Percentiles rank a stretch among this genome's conserved stretches.
Evolutionary conservation across 2,329 filamentous ascomycete genomes (phyloP).

Genomic region (Aaosphaeria arxii): DNA sequence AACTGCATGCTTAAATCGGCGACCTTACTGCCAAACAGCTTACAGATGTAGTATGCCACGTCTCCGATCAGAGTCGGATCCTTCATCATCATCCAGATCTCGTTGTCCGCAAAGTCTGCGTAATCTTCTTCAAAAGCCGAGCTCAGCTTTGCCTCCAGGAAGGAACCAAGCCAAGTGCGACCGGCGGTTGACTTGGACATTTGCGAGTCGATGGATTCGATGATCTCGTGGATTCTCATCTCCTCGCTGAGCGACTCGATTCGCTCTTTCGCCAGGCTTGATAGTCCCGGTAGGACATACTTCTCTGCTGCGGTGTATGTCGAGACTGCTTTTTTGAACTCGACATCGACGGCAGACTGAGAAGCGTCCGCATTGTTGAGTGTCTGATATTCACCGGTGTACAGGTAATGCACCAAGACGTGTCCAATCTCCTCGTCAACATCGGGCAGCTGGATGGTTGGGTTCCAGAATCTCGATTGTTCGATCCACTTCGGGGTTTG

Average conservation of each 20-base stretch:
- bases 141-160: slow-evolving; percentile 8
- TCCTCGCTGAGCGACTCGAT: slow-evolving; percentile 14
- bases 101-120: slow-evolving; percentile 5
- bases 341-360: slow-evolving; percentile 2
- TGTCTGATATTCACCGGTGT: slow-evolving; percentile 18
- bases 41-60: too few species aligned
- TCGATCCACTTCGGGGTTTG: too few species aligned
- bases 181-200: background rate
- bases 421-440: slow-evolving; percentile 21
- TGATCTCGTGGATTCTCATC: too few species aligned
- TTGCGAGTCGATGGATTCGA: too few species aligned
- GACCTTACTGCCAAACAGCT: too few species aligned
- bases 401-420: slow-evolving; percentile 22
- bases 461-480: too few species aligned
- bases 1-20: too few species aligned
- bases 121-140: slow-evolving; percentile 9
- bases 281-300: slow-evolving; percentile 22
- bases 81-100: slow-evolving; percentile 1
- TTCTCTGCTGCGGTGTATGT: slow-evolving; percentile 25
- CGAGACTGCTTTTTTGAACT: slow-evolving; percentile 18
- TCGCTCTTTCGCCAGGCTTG: slow-evolving; percentile 18
- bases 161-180: slow-evolving; percentile 10
- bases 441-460: slow-evolving; percentile 11
- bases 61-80: too few species aligned
- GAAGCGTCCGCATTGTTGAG: slow-evolving; percentile 2